phyloP scores from a whole-genome alignment of 2,329 filamentous ascomycete species.

The Monosporascus sp. region DNA sequence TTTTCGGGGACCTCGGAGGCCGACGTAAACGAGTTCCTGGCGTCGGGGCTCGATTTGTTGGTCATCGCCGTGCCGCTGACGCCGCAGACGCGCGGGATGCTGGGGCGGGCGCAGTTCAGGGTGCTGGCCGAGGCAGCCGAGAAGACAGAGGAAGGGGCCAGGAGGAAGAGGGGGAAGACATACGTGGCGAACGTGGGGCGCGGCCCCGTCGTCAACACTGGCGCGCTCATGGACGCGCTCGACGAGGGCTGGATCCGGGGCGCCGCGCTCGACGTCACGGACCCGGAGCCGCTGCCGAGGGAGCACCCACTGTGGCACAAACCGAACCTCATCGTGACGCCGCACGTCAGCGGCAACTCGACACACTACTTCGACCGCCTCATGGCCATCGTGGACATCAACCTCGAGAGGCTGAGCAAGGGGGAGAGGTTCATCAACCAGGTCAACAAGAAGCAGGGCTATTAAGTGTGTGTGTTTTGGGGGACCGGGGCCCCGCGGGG shows the following conservation, averaged over 20 bases:
- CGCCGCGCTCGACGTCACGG: conserved; percentile 64
- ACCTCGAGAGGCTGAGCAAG: conserved; percentile 22
- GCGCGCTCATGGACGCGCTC: conserved; percentile 52
- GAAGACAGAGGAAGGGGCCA: not conserved
- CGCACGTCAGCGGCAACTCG: conserved; percentile 26
- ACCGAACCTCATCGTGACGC: conserved; percentile 53
- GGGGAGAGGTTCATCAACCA: conserved; percentile 25
- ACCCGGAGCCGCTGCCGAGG: conserved; percentile 61
- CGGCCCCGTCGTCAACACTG: conserved; percentile 32
- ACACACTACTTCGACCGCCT: conserved; percentile 20
- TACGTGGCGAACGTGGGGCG: conserved; percentile 62
- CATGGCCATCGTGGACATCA: conserved; percentile 21
- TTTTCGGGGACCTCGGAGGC: conserved; percentile 30
- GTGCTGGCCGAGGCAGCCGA: conserved; percentile 21
- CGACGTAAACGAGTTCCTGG: conserved; percentile 34
- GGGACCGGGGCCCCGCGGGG: too few species aligned
- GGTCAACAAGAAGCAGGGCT: conserved; percentile 26
- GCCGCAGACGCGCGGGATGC: conserved; percentile 29
- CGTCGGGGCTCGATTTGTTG: conserved; percentile 36
- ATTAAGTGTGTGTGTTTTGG: conserved; percentile 11
- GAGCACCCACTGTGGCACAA: conserved; percentile 59
- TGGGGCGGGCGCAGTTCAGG: conserved; percentile 37
- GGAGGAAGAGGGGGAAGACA: conserved; percentile 28
- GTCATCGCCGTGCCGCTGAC: conserved; percentile 38
- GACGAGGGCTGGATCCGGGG: conserved; percentile 36